Evolutionary conservation across 2,329 filamentous ascomycete genomes (phyloP).

Genomic region (Microdochium bolleyi): DNA sequence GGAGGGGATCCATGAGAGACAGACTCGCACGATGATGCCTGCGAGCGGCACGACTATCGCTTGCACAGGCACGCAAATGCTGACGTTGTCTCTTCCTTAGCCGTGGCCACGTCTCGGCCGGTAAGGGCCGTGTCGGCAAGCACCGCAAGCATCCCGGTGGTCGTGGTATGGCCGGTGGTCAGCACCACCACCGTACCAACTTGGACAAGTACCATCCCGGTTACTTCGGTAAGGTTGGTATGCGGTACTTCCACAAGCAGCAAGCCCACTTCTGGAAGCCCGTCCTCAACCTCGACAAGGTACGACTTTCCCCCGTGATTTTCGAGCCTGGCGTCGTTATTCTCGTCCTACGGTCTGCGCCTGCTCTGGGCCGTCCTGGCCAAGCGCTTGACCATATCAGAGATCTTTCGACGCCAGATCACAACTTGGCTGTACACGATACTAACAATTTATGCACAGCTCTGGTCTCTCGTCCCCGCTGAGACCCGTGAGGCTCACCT

Average conservation of each 20-base stretch:
- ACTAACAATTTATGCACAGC: slow-evolving; percentile 42
- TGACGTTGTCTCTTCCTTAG: slow-evolving; percentile 37
- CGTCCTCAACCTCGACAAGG: slow-evolving; percentile 97
- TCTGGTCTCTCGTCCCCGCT: slow-evolving; percentile 88
- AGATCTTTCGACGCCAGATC: not conserved
- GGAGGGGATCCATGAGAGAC: not conserved
- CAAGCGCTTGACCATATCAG: too few species aligned
- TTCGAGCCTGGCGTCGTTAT: slow-evolving; percentile 1
- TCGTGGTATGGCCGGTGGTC: slow-evolving; percentile 92
- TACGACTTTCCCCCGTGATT: slow-evolving; percentile 38
- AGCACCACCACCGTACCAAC: slow-evolving; percentile 97
- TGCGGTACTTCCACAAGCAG: slow-evolving; percentile 95
- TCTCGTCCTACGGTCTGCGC: not conserved
- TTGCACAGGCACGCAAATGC: slow-evolving; percentile 9
- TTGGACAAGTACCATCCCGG: slow-evolving; percentile 79
- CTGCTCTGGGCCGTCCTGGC: too few species aligned
- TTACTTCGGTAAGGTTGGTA: slow-evolving; percentile 98
- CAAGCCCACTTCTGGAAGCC: slow-evolving; percentile 98
- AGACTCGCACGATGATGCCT: slow-evolving; percentile 1
- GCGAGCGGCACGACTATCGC: slow-evolving; percentile 2
- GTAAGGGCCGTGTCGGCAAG: slow-evolving; percentile 98
- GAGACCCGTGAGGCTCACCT: slow-evolving; percentile 95
- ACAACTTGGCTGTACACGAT: slow-evolving; percentile 3
- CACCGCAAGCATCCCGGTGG: slow-evolving; percentile 86
- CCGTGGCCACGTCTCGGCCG: slow-evolving; percentile 96